Evolutionary conservation across 225 moss, liverwort and hornwort genomes (phyloP).

Genomic region (Sphagnum contortum): DNA sequence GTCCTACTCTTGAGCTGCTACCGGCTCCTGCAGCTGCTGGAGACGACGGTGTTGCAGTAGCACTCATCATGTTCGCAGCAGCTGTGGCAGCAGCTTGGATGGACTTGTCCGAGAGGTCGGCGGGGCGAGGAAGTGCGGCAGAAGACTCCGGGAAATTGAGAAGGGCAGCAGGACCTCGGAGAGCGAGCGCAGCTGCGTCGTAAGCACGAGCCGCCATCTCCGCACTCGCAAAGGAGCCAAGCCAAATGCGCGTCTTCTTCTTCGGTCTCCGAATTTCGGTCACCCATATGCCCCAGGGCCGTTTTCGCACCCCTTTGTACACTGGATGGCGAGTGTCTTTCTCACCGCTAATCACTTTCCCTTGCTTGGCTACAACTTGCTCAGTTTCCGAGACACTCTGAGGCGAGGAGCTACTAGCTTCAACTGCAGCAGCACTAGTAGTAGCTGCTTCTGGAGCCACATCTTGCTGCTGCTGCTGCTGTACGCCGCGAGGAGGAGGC

Average conservation of each 20-base stretch:
- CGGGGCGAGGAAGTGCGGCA: conserved; percentile 25
- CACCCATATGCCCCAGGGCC: conserved; percentile 63
- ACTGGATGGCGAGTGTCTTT: conserved; percentile 39
- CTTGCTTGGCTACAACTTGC: conserved; percentile 11
- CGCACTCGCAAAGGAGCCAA: conserved; percentile 50
- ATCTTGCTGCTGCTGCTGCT: too few species aligned
- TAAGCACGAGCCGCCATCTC: conserved; percentile 57
- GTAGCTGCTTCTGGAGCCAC: too few species aligned
- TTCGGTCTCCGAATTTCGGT: conserved; percentile 55
- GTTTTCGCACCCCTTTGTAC: conserved; percentile 42
- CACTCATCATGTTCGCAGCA: conserved; percentile 34
- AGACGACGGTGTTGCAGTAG: neutral
- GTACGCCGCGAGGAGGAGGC: too few species aligned
- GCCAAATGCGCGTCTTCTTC: conserved; percentile 56
- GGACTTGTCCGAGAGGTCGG: conserved; percentile 40
- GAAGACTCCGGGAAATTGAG: conserved; percentile 46
- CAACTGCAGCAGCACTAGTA: too few species aligned
- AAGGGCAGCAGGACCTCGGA: conserved; percentile 33
- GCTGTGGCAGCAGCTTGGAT: conserved; percentile 51
- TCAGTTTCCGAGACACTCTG: conserved; percentile 20
- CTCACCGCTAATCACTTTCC: conserved; percentile 17
- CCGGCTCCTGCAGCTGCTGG: too few species aligned
- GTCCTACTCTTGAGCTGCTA: too few species aligned
- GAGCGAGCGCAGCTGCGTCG: conserved; percentile 49
- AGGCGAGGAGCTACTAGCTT: too few species aligned